Evolutionary conservation across 352 stramenopile species (phyloP), one percentile per base, ranked within the genome.

Genomic region (Pythium graminicola): DNA sequence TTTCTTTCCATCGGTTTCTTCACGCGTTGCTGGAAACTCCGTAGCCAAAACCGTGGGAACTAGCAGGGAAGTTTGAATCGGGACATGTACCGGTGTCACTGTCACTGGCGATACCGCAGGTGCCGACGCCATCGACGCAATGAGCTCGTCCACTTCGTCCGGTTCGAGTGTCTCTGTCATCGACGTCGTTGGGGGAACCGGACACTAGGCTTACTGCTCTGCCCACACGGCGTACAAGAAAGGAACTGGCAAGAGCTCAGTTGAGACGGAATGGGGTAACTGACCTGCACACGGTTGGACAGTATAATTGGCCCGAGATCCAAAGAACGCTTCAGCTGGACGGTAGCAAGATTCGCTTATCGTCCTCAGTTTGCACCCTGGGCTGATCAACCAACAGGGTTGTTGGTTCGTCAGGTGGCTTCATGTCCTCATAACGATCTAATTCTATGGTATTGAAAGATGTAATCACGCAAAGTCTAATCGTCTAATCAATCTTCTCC

Each of bases 401-500:
- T n/a, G n/a, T n/a, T n/a, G n/a, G n/a, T n/a, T n/a, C n/a, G n/a
- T 36, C 31, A 36, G 8, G 9, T 36, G 9, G 31, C 8, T 36
- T 14, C 9, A 36, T 14, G 31, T 32, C 41, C 23, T 11, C 19
- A 32, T 4, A 31, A 36, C 31, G 31, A 36, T 36, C 8, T 36
- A 14, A 9, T 36, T 36, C n/a, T 36, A 14, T 14, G 14, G 14
- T 36, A 36, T 14, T 36, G 14, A 36, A 36, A 14, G 31, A n/a
- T n/a, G n/a, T n/a, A 38, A 38, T 43, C 36, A 43, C 7, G 36
- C 23, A 20, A 24, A 33, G 4, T 47, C 40, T 47, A 33, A 38
- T 17, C 31, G 5, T 47, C 50, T 72, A 93, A 31, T 95, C 82
- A 8, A 89, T 67, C 48, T 95, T 95, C 54, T 88, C 75, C 48